Conservation (phyloP, 2,329 filamentous ascomycete genomes). For the Aureobasidium subglaciale region DNA sequence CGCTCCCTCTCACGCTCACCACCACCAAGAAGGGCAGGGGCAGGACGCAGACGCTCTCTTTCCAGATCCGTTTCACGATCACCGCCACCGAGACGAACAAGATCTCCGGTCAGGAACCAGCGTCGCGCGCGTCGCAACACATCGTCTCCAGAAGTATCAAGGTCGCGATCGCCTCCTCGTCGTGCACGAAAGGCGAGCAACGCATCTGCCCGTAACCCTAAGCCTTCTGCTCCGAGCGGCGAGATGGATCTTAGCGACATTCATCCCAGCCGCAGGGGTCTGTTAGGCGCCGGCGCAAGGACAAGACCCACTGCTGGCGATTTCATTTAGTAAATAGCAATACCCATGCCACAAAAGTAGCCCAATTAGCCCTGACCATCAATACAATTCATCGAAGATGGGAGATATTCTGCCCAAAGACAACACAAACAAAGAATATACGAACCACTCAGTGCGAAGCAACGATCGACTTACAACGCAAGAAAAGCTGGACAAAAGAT, state of each 20-base stretch:
- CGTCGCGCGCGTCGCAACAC: slow-evolving; percentile 11
- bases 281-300: slow-evolving; percentile 23
- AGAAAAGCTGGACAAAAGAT: background rate
- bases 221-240: background rate
- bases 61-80: slow-evolving; percentile 16
- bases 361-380: background rate
- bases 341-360: slow-evolving; percentile 1
- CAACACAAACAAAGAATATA: background rate
- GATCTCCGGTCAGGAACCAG: slow-evolving; percentile 3
- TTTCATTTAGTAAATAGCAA: slow-evolving; percentile 14
- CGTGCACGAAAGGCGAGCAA: background rate
- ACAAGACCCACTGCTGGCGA: slow-evolving; percentile 15
- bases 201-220: background rate
- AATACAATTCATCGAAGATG: background rate
- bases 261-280: slow-evolving; percentile 29
- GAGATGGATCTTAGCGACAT: slow-evolving; percentile 28
- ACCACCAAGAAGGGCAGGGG: slow-evolving; percentile 7
- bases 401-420: background rate
- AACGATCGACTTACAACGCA: background rate
- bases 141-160: slow-evolving; percentile 3
- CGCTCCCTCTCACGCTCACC: slow-evolving; percentile 8
- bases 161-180: slow-evolving; percentile 13
- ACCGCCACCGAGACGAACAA: slow-evolving; percentile 15
- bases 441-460: background rate
- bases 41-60: slow-evolving; percentile 11